phyloP scores from a whole-genome alignment of 164 flowering plant genomes.

The Aristolochia contorta region DNA sequence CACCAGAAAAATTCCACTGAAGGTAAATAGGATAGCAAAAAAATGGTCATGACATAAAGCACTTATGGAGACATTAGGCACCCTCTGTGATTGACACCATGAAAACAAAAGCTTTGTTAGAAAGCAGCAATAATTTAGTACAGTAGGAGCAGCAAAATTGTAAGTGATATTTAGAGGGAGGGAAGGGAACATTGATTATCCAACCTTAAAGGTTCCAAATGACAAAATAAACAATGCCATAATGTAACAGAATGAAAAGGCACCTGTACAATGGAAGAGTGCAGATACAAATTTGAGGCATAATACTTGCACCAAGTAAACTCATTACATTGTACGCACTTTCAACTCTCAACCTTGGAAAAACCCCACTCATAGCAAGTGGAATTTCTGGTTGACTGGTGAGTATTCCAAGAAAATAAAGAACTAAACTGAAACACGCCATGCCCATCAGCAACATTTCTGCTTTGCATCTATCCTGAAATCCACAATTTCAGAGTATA shows the following conservation, averaged over 20 bases:
- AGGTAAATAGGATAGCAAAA: constrained; percentile 51
- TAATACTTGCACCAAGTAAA: constrained; percentile 81
- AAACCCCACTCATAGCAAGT: constrained; percentile 40
- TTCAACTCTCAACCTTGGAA: constrained; percentile 57
- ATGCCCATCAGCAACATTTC: constrained; percentile 31
- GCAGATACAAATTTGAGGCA: constrained; percentile 96
- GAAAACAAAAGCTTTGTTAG: not conserved
- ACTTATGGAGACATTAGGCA: constrained; percentile 28
- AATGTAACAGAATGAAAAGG: not conserved
- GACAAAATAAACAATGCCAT: not conserved
- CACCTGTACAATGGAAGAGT: constrained; percentile 87
- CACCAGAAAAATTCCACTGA: constrained; percentile 74
- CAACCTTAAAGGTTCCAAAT: too few relatives aligned
- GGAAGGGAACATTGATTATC: not conserved
- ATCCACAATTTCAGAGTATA: not conserved
- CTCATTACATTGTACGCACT: constrained; percentile 71
- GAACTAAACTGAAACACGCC: constrained; percentile 39
- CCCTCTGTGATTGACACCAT: constrained; percentile 28
- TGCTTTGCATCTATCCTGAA: constrained; percentile 50
- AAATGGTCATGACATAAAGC: constrained; percentile 62
- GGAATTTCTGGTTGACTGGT: constrained; percentile 60
- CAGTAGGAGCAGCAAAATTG: not conserved
- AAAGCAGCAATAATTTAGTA: not conserved
- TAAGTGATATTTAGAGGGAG: not conserved
- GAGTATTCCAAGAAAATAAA: constrained; percentile 52